Base-by-base conservation (phyloP, 2,329 filamentous ascomycete genomes). In the Ophiostoma fasciatum region DNA sequence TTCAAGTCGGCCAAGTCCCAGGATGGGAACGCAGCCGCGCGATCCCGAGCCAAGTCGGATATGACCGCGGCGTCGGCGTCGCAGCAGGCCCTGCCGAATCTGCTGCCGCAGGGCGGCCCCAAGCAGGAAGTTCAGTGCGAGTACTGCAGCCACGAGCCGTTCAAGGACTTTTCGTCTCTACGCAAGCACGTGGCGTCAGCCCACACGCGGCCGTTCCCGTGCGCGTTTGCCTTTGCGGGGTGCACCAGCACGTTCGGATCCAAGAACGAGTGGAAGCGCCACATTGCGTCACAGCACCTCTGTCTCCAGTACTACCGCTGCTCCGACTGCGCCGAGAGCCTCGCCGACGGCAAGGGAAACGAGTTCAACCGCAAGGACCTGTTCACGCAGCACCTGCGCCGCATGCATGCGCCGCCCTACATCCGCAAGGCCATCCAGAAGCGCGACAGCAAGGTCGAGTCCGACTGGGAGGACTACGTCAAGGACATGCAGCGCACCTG, bases 201-300 rank as follows among this genome's bases (percentile, higher is more conserved):
- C 3, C 77, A 81, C 43, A 80, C 75, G 0, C 67, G 76, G 15
- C 76, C 78, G 0, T 96, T 94, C 48, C 74, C 78, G 1, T 98
- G 88, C 51, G 82, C 82, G 3, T 88, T 94, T 51, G 75, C 78
- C 1, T 78, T 78, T 48, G 92, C 88, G 28, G 83, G 82, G 14
- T 98, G 88, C 54, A 61, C 59, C 1, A 85, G 83, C 46, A 82
- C 76, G 0, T 94, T 96, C 53, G 77, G 78, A 2, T 88, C 82
- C 13, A 96, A 94, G 59, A 94, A 96, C 51, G 88, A 96, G 55
- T 98, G 88, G 88, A 96, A 96, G 57, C 74, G 88, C 4, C 90
- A 98, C 51, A 83, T 94, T 51, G 71, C 76, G 13, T 93, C 84
- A 0, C 84, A 94, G 48, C 90, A 98, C 57, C 68, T 98, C 17